Conservation (phyloP, 164 flowering plant species). For the Dillenia suffruticosa region DNA sequence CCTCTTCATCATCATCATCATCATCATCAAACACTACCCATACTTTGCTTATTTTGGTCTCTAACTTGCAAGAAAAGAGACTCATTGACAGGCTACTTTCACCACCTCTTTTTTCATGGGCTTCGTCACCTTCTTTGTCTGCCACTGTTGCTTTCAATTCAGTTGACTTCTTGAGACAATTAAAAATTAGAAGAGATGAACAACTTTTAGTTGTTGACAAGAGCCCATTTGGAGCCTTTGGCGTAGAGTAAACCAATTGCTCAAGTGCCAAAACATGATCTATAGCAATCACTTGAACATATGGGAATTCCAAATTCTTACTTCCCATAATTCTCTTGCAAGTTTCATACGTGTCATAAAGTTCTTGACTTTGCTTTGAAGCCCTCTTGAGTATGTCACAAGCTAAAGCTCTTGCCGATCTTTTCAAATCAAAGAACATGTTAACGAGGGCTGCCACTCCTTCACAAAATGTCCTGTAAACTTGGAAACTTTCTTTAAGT, state of each 20-base stretch:
- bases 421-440: conserved; percentile 46
- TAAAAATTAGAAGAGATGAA: conserved; percentile 1
- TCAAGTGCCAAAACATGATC: conserved; percentile 34
- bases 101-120: not conserved
- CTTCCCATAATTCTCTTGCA: conserved; percentile 42
- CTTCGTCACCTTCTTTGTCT: conserved; percentile 3
- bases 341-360: conserved; percentile 41
- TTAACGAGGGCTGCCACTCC: conserved; percentile 50
- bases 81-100: conserved; percentile 3
- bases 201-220: not conserved
- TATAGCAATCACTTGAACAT: conserved; percentile 35
- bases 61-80: conserved; percentile 26
- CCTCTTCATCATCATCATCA: not conserved
- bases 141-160: not conserved
- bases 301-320: conserved; percentile 52
- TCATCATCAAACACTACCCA: conserved; percentile 53
- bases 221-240: not conserved
- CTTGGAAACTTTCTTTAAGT: conserved; percentile 63
- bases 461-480: conserved; percentile 51
- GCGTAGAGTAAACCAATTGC: conserved; percentile 16
- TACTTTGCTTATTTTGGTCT: conserved; percentile 48
- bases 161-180: conserved; percentile 1
- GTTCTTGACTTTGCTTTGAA: conserved; percentile 49
- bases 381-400: conserved; percentile 54
- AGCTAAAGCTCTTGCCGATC: conserved; percentile 36